These are phyloP conservation scores for Casuarina glauca DNA, from an alignment of 306 rosid genomes.

Conservation along the genomic window DNA sequence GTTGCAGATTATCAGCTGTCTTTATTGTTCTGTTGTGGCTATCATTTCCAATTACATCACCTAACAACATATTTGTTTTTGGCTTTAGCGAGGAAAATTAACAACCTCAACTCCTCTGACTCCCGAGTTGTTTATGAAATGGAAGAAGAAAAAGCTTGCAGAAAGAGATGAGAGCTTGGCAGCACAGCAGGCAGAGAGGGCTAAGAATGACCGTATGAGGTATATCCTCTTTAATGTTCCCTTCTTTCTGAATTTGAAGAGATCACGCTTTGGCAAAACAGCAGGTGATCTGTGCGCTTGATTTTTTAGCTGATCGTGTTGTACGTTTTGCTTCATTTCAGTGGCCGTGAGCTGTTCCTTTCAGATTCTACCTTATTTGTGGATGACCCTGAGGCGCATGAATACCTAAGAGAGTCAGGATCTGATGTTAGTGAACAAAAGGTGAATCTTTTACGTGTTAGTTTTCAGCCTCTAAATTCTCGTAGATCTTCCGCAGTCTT, in stretches of 20 bases:
- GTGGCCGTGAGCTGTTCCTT: conserved; percentile 86
- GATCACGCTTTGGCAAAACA: conserved; percentile 9
- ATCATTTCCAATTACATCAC: conserved; percentile 25
- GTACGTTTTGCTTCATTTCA: conserved; percentile 19
- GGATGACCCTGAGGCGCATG: conserved; percentile 94
- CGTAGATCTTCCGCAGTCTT: not conserved
- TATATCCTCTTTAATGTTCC: conserved; percentile 2
- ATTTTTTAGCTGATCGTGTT: conserved; percentile 34
- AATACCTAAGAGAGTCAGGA: conserved; percentile 73
- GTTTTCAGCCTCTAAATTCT: not conserved
- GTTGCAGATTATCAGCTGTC: not conserved
- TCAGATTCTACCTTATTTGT: conserved; percentile 91
- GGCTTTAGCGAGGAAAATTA: conserved; percentile 47
- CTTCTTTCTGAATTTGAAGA: not conserved
- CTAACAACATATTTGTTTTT: conserved; percentile 7
- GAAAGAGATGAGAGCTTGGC: conserved; percentile 61
- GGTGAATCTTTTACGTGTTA: conserved; percentile 41
- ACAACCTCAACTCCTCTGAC: conserved; percentile 51
- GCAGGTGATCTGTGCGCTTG: not conserved
- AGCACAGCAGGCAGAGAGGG: conserved; percentile 58
- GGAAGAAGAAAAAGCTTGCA: conserved; percentile 58
- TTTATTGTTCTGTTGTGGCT: not conserved
- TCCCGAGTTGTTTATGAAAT: conserved; percentile 49
- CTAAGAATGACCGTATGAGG: conserved; percentile 69
- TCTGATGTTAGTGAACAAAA: conserved; percentile 46